Conservation (phyloP, 495 filamentous ascomycete species). For the Podospora tetraspora region DNA sequence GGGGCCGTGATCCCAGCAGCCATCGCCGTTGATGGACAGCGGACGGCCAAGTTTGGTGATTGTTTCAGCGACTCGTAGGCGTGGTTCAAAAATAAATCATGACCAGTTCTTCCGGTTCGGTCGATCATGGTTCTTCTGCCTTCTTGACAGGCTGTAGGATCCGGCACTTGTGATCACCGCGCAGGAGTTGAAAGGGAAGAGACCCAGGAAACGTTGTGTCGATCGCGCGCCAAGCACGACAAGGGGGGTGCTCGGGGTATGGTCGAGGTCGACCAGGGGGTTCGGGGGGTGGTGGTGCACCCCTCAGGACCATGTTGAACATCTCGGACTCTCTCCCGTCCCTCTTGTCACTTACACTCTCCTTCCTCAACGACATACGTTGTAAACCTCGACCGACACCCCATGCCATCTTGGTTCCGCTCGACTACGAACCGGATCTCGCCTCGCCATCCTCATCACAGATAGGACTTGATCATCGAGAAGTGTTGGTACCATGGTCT, state of each 20-base stretch:
- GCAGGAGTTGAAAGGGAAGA: not conserved
- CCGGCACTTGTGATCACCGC: not conserved
- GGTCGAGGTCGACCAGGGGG: not conserved
- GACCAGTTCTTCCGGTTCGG: not conserved
- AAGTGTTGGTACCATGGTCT: constrained; percentile 52
- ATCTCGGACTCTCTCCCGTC: not conserved
- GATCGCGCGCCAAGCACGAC: not conserved
- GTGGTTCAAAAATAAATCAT: not conserved
- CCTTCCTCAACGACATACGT: not conserved
- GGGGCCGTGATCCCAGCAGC: not conserved
- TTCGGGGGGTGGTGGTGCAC: not conserved
- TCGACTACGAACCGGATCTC: too few species aligned
- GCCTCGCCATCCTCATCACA: too few species aligned
- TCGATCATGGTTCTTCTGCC: not conserved
- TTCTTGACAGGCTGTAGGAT: not conserved
- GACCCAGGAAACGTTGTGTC: not conserved
- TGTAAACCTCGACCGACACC: not conserved
- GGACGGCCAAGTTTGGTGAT: not conserved
- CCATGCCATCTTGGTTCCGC: not conserved
- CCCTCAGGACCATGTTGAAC: not conserved
- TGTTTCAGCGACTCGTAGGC: not conserved
- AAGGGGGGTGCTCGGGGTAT: not conserved
- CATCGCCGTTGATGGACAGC: not conserved
- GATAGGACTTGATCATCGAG: not conserved
- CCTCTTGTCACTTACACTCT: not conserved